Base-by-base conservation (phyloP, 2,329 filamentous ascomycete species). In the Penicillium sumatraense region DNA sequence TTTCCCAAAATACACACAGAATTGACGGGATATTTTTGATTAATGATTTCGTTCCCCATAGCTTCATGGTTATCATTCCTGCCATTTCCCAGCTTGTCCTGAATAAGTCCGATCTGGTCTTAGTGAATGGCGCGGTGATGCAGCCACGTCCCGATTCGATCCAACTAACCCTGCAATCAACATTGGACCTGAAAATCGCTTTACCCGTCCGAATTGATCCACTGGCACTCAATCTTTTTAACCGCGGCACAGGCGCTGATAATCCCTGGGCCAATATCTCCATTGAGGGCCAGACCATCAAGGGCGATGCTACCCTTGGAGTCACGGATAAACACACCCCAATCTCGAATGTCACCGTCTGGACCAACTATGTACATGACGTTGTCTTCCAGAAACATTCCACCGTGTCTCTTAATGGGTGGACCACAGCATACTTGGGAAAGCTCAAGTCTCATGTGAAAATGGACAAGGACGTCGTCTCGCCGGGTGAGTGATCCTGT, bases 61-160 rank as follows among this genome's bases (percentile, higher is more conserved):
- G 75, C 52, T 77, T 78, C 63, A 54, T 73, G 1, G 62, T 75
- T 41, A 64, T 70, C 18, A 68, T 78, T 7, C 75, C 75, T 14
- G 74, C 73, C 10, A 66, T 78, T 27, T 74, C 75, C 0, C 75
- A 77, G 40, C 58, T 67, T 27, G 67, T 78, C 14, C 67, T 78
- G 16, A 59, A 76, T 48, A 68, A 71, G 44, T 72, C 73, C 3
- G 52, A 65, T 14, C 64, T 78, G 4, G 67, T 75, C 2, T 69
- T 78, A 26, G 68, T 70, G 57, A 62, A 64, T 41, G 72, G 72
- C 1, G 59, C 64, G 0, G 65, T 78, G 20, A 56, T 74, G 49
- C 65, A 74, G 14, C 69, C 75, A 11, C 66, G 65, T 1, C 67
- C 67, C 13, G 62, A 74, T 13, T 65, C 65, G 2, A 60, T 78